A percentile compares a stretch with the other conserved stretches of the same genome.
These are phyloP conservation scores for Butyriboletus loyo DNA, from an alignment of 768 basidiomycete genomes.

Conservation along the genomic window DNA sequence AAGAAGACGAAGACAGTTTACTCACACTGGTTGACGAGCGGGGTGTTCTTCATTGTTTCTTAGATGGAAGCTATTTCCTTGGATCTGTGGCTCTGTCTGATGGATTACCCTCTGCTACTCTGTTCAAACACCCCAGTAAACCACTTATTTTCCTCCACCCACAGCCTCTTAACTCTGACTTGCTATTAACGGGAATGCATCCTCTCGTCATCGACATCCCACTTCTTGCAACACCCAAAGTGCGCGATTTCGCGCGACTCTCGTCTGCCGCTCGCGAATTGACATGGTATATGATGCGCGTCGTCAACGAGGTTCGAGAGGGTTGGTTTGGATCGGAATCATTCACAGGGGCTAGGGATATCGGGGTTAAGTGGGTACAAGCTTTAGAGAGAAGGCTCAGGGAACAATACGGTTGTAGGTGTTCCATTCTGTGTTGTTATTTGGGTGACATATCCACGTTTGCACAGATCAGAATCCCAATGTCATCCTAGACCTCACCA, in stretches of 20 bases:
- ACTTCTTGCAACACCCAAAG: constrained; percentile 50
- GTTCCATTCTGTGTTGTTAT: constrained; percentile 8
- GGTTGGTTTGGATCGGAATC: constrained; percentile 72
- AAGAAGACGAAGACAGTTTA: constrained; percentile 60
- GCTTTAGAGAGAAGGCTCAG: constrained; percentile 61
- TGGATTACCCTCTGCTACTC: constrained; percentile 32
- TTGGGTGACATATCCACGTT: constrained; percentile 12
- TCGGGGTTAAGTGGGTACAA: constrained; percentile 72
- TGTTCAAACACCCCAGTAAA: constrained; percentile 43
- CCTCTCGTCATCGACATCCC: constrained; percentile 54
- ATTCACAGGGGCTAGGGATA: constrained; percentile 62
- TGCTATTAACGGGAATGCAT: constrained; percentile 25
- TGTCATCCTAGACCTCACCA: constrained; percentile 68
- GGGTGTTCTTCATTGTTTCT: constrained; percentile 60
- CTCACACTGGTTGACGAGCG: constrained; percentile 56
- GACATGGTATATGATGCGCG: constrained; percentile 66
- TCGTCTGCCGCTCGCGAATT: constrained; percentile 71
- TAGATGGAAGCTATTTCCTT: constrained; percentile 75
- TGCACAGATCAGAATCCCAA: constrained; percentile 55
- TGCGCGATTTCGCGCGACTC: constrained; percentile 67
- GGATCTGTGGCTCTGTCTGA: constrained; percentile 43
- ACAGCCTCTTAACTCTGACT: constrained; percentile 26
- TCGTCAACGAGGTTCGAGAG: constrained; percentile 67
- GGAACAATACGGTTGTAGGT: constrained; percentile 65
- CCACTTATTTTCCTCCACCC: constrained; percentile 53